Conservation (phyloP, 2,329 filamentous ascomycete species). For the Escovopsis weberi region DNA sequence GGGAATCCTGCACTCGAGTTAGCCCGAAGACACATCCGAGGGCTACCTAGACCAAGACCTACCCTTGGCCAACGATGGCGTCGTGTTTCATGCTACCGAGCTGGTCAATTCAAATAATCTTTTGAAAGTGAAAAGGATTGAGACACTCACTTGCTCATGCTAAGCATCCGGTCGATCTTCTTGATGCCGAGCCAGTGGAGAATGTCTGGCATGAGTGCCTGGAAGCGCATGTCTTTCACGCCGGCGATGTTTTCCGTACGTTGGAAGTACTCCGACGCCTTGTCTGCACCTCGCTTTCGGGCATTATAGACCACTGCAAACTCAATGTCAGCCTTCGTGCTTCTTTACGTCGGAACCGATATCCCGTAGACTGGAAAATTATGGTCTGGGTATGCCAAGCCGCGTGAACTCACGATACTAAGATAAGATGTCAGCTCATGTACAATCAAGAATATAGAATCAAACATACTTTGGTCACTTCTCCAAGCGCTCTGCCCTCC, state of each 20-base stretch:
- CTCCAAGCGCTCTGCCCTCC: conserved; percentile 84
- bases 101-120: not conserved
- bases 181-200: conserved; percentile 96
- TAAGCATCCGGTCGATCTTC: conserved; percentile 97
- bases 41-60: conserved; percentile 13
- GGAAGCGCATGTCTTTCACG: conserved; percentile 94
- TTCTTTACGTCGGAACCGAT: not conserved
- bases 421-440: conserved; percentile 15
- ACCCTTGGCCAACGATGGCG: conserved; percentile 73
- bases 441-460: not conserved
- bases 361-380: too few species aligned
- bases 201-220: conserved; percentile 95
- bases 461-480: conserved; percentile 74
- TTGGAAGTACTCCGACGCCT: conserved; percentile 87
- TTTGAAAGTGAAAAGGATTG: not conserved
- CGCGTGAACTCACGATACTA: conserved; percentile 30
- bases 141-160: conserved; percentile 79
- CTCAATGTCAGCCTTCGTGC: conserved; percentile 1
- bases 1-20: conserved; percentile 43
- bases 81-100: conserved; percentile 72
- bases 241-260: conserved; percentile 97
- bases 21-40: conserved; percentile 1
- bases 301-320: conserved; percentile 55
- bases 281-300: conserved; percentile 62
- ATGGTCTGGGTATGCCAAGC: too few species aligned